phyloP scores from a whole-genome alignment of 345 rosid genomes.

The Arabidopsis suecica region DNA sequence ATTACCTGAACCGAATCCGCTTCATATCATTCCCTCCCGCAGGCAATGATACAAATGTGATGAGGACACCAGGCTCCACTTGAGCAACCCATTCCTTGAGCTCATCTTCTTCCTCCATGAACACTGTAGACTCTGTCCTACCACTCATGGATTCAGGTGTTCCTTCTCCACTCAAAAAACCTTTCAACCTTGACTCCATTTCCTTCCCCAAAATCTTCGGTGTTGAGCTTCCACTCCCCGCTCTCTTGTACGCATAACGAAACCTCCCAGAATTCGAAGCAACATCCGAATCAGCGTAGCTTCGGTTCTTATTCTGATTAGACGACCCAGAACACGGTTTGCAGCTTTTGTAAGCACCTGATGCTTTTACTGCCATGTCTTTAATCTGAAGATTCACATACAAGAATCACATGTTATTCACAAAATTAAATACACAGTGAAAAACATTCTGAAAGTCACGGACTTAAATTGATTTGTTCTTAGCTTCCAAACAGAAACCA shows the following conservation, averaged over 20 bases:
- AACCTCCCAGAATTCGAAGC: conserved; percentile 73
- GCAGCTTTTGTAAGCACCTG: conserved; percentile 86
- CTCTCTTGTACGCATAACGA: conserved; percentile 68
- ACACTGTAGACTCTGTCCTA: conserved; percentile 75
- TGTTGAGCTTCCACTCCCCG: conserved; percentile 68
- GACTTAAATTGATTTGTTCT: conserved; percentile 6
- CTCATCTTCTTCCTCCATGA: conserved; percentile 91
- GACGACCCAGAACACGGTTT: conserved; percentile 85
- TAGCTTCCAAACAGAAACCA: conserved; percentile 31
- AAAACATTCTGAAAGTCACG: conserved; percentile 23
- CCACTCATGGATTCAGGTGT: conserved; percentile 87
- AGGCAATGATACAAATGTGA: conserved; percentile 88
- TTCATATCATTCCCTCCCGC: conserved; percentile 93
- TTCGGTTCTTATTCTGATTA: conserved; percentile 52
- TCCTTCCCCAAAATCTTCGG: conserved; percentile 77
- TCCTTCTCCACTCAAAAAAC: conserved; percentile 87
- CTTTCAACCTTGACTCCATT: conserved; percentile 81
- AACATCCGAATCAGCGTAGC: conserved; percentile 61
- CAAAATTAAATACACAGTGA: conserved; percentile 4
- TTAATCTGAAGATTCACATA: conserved; percentile 58
- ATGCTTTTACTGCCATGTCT: conserved; percentile 90
- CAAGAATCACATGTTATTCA: neutral
- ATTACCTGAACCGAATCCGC: conserved; percentile 93
- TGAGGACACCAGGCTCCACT: conserved; percentile 98
- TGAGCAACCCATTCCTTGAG: conserved; percentile 99